Evolutionary conservation across 2,329 filamentous ascomycete genomes (phyloP), one percentile per base, ranked within the genome.

Genomic region (Aureobasidium sp.): DNA sequence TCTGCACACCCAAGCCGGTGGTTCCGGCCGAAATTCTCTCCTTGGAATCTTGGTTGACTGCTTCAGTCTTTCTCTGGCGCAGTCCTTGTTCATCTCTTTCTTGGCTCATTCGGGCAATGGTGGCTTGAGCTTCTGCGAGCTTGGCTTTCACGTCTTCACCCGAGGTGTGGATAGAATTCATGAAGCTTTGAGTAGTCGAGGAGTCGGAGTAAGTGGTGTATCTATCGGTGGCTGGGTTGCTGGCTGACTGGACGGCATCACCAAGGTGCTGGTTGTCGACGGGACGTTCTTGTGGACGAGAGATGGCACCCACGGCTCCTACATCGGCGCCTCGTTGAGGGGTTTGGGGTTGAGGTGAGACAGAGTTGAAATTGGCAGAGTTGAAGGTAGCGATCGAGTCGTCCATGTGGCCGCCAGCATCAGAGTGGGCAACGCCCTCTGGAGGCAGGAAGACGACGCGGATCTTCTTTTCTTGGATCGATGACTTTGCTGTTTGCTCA

Each of bases 391-490:
- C 78, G 27, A 78, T 78, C 60, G 80, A 77, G 23, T 73, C 71
- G 19, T 71, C 69, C 49, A 60, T 60, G 59, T 66, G 61, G 64
- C 70, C 62, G 27, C 45, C 37, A 40, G 33, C 42, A 38, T 31
- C 31, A 31, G 27, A 27, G 55, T 69, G 60, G 47, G 63, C 58
- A 38, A 58, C 65, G 42, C 81, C 81, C 53, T 84, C 82, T 10
- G 87, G 79, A 50, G 88, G 75, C 43, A 96, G 80, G 81, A 93
- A 99, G 67, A 81, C 82, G 65, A 99, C 94, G 49, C 93, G 86
- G 67, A 99, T 99, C 81, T 97, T 99, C 79, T 87, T 90, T 79
- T 99, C 94, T 69, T 91, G 85, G 62, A 99, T 87, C 23, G 83
- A 80, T 15, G 81, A 79, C 77, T 95, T 97, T 61, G 89, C 82